Conservation (phyloP, 1,284 basidiomycete genomes). For the Stygiomarasmius scandens region DNA sequence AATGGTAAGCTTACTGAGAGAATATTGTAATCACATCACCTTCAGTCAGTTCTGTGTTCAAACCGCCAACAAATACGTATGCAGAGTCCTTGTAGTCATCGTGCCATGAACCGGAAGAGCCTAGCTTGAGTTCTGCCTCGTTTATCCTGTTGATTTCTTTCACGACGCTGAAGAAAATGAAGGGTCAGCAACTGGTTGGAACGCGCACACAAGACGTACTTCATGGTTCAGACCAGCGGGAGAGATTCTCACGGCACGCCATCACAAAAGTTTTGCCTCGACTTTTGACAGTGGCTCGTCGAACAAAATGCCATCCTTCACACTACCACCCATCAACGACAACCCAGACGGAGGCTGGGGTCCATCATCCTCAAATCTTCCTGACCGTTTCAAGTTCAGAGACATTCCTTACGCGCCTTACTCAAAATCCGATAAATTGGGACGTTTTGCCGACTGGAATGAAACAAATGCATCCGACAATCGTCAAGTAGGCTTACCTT, state of each 20-base stretch:
- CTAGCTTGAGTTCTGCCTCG: slow-evolving; percentile 87
- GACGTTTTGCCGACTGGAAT: slow-evolving; percentile 98
- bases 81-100: slow-evolving; percentile 98
- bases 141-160: slow-evolving; percentile 95
- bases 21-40: slow-evolving; percentile 98
- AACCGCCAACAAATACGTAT: slow-evolving; percentile 90
- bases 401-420: no score
- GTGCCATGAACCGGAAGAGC: no score
- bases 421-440: slow-evolving; percentile 98
- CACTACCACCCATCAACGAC: slow-evolving; percentile 77
- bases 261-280: slow-evolving; percentile 10
- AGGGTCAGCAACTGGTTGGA: not conserved
- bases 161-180: slow-evolving; percentile 66
- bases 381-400: slow-evolving; percentile 82
- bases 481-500: slow-evolving; percentile 58
- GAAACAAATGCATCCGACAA: slow-evolving; percentile 70
- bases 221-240: slow-evolving; percentile 12
- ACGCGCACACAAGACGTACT: slow-evolving; percentile 4
- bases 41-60: slow-evolving; percentile 88
- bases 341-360: slow-evolving; percentile 85
- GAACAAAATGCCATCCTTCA: slow-evolving; percentile 74
- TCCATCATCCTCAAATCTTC: slow-evolving; percentile 74
- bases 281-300: not conserved
- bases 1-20: slow-evolving; percentile 78
- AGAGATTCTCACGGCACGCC: slow-evolving; percentile 12